Percentiles rank a stretch among this genome's conserved stretches.
Conservation (phyloP, 768 basidiomycete genomes). For the Auricularia heimuer region DNA sequence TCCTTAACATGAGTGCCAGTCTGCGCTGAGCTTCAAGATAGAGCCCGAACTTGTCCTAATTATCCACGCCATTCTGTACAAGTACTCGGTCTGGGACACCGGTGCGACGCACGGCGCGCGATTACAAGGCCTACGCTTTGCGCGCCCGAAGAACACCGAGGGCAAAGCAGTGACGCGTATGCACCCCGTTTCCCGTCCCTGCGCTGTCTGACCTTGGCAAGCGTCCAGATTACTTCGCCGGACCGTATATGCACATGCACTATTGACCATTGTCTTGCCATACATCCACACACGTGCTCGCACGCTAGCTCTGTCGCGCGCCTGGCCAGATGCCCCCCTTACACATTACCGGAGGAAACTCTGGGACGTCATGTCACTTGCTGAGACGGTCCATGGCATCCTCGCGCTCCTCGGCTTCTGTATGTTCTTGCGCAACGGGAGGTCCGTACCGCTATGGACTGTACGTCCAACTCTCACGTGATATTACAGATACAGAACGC, state of each 20-base stretch:
- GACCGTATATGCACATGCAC: conserved; percentile 54
- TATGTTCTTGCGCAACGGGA: conserved; percentile 77
- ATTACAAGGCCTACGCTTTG: conserved; percentile 68
- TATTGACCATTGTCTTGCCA: conserved; percentile 63
- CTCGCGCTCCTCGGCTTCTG: conserved; percentile 67
- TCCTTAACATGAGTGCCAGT: background rate
- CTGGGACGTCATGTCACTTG: conserved; percentile 57
- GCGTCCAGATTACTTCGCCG: conserved; percentile 58
- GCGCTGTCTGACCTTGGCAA: conserved; percentile 17
- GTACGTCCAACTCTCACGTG: background rate
- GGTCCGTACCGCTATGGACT: conserved; percentile 39
- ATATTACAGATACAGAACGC: conserved; percentile 63
- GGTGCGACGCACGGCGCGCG: conserved; percentile 78
- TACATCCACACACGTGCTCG: conserved; percentile 73
- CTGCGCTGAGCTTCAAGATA: conserved; percentile 22
- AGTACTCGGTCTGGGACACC: conserved; percentile 70
- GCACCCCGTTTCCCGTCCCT: conserved; percentile 12
- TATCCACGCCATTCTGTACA: conserved; percentile 65
- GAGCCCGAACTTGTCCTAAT: conserved; percentile 68
- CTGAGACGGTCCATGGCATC: conserved; percentile 59
- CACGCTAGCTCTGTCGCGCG: conserved; percentile 62
- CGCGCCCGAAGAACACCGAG: conserved; percentile 10
- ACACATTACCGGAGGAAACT: conserved; percentile 61
- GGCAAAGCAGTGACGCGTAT: conserved; percentile 28
- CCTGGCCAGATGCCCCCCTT: conserved; percentile 88